A percentile compares a stretch with the other conserved stretches of the same genome.
These are phyloP conservation scores for Yamadazyma aaseri DNA, from an alignment of 1,139 yeast species.

Conservation along the genomic window DNA sequence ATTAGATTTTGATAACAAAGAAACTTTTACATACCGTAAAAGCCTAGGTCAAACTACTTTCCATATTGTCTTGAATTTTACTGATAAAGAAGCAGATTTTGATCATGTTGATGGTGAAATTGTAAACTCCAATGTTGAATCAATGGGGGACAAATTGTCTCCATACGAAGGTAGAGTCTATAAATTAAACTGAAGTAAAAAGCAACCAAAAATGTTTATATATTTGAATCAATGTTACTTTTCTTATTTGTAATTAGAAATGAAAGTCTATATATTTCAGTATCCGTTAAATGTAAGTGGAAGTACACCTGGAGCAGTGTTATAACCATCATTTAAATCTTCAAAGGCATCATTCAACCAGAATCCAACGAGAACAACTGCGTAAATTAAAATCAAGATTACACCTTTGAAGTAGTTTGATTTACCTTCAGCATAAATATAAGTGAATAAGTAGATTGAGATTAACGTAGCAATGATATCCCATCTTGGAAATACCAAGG, in stretches of 20 bases:
- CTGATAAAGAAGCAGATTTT: conserved; percentile 30
- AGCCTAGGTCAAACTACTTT: conserved; percentile 19
- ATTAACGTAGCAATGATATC: conserved; percentile 84
- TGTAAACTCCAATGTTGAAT: conserved; percentile 26
- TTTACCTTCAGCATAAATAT: conserved; percentile 95
- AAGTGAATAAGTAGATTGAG: conserved; percentile 86
- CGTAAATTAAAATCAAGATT: conserved; percentile 75
- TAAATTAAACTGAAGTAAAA: conserved; percentile 15
- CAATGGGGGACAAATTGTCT: conserved; percentile 22
- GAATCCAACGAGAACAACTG: conserved; percentile 79
- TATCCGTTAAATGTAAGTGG: no score
- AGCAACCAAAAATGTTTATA: no score
- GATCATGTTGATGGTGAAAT: conserved; percentile 29
- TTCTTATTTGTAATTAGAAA: no score
- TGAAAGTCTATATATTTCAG: no score
- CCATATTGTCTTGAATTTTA: conserved; percentile 48
- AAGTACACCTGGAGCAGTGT: no score
- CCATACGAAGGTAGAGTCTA: conserved; percentile 43
- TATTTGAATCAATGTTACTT: no score
- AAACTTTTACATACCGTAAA: conserved; percentile 14
- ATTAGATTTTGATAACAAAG: conserved; percentile 24
- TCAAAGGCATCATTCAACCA: conserved; percentile 57
- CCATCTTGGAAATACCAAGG: conserved; percentile 93
- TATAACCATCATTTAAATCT: conserved; percentile 32
- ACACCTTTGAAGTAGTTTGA: conserved; percentile 95